Conservation (phyloP, 805 yeast genomes). For the Candida andamanensis region DNA sequence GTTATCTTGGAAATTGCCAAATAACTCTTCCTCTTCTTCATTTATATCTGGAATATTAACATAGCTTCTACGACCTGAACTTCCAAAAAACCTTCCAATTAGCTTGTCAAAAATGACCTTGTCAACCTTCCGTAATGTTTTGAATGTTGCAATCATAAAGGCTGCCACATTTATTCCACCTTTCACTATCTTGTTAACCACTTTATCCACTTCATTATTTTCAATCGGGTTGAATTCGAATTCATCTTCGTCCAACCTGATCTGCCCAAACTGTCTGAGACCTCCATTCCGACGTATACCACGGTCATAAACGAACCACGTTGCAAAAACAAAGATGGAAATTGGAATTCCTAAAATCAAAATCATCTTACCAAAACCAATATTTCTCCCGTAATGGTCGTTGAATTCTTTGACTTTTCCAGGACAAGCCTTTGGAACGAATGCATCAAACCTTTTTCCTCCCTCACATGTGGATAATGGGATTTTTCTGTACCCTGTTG, state of each 20-base stretch:
- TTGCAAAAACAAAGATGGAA: conserved; percentile 45
- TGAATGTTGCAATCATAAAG: conserved; percentile 29
- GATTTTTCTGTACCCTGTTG: conserved; percentile 88
- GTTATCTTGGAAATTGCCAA: conserved; percentile 37
- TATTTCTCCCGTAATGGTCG: conserved; percentile 46
- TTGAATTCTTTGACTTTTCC: conserved; percentile 70
- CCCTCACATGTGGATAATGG: conserved; percentile 84
- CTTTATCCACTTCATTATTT: conserved; percentile 54
- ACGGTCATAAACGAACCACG: conserved; percentile 70
- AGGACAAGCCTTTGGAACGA: conserved; percentile 73
- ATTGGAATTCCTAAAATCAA: conserved; percentile 56
- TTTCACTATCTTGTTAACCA: conserved; percentile 53
- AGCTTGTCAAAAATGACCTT: conserved; percentile 26
- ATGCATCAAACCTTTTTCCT: conserved; percentile 67
- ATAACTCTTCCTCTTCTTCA: conserved; percentile 35
- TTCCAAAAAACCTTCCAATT: conserved; percentile 24
- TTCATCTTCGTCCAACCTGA: conserved; percentile 64
- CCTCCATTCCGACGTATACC: conserved; percentile 80
- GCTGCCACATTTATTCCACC: conserved; percentile 51
- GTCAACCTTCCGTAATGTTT: conserved; percentile 31
- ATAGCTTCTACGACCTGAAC: conserved; percentile 36
- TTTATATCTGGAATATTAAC: conserved; percentile 37
- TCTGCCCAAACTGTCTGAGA: conserved; percentile 74
- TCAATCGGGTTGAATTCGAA: conserved; percentile 50
- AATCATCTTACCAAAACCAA: conserved; percentile 51